Conservation (phyloP, 2,329 filamentous ascomycete genomes). For the Apiospora marii region DNA sequence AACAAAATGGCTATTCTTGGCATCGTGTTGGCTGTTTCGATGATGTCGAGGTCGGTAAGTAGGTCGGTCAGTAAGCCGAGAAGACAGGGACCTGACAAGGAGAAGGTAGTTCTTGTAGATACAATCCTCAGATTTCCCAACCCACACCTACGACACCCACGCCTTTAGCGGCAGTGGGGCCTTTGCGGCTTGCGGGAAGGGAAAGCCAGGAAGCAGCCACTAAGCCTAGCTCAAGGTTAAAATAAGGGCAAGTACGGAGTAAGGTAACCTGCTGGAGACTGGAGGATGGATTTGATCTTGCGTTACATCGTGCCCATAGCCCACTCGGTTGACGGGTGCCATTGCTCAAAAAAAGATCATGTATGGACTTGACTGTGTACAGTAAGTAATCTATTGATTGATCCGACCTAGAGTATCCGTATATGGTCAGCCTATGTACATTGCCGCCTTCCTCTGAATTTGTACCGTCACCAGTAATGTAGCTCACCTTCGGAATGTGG, state of each 20-base stretch:
- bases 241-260: neutral
- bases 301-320: neutral
- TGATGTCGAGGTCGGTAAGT: neutral
- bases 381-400: neutral
- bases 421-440: too few species aligned
- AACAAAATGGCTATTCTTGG: neutral
- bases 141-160: neutral
- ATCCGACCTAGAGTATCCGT: neutral
- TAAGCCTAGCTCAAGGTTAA: conserved; percentile 6
- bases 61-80: neutral
- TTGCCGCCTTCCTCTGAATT: neutral
- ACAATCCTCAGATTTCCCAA: neutral
- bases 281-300: neutral
- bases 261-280: neutral
- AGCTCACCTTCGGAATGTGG: neutral
- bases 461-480: too few species aligned
- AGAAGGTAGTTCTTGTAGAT: neutral
- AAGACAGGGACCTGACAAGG: neutral
- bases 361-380: neutral
- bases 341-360: neutral
- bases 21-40: neutral
- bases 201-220: neutral
- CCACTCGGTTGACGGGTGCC: neutral
- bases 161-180: neutral
- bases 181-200: conserved; percentile 2